A percentile compares a stretch with the other conserved stretches of the same genome.
phyloP scores from a whole-genome alignment of 2,329 filamentous ascomycete genomes.

The Plenodomus lindquistii region DNA sequence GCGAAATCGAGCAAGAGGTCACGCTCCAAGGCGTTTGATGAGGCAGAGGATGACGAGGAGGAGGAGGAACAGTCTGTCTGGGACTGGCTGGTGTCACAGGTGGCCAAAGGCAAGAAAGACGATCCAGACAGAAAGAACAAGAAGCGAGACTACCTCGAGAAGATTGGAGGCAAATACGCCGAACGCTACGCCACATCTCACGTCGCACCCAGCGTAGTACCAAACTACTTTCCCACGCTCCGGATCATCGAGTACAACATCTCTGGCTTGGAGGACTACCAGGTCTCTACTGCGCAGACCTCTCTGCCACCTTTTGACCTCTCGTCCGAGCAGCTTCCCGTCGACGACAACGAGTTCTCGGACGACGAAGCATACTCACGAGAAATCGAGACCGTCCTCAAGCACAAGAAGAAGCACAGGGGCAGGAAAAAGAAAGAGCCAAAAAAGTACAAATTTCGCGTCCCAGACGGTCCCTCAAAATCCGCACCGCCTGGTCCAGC shows the following conservation, averaged over 20 bases:
- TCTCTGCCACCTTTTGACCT: background rate
- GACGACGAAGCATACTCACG: conserved; percentile 42
- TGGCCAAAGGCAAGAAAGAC: conserved; percentile 17
- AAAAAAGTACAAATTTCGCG: conserved; percentile 52
- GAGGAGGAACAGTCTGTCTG: conserved; percentile 15
- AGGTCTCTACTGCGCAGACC: conserved; percentile 10
- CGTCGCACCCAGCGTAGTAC: conserved; percentile 85
- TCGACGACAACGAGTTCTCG: conserved; percentile 9
- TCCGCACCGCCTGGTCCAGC: conserved; percentile 80
- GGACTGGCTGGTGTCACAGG: conserved; percentile 21
- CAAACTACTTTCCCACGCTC: conserved; percentile 87
- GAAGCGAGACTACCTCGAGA: conserved; percentile 63
- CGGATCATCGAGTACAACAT: conserved; percentile 96
- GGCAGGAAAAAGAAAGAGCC: conserved; percentile 49
- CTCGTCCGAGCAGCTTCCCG: conserved; percentile 8
- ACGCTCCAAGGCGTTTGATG: conserved; percentile 10
- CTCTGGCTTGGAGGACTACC: conserved; percentile 66
- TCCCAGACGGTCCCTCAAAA: conserved; percentile 73
- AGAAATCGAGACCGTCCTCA: conserved; percentile 51
- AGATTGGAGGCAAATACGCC: conserved; percentile 78
- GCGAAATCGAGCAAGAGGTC: conserved; percentile 20
- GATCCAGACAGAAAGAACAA: conserved; percentile 35
- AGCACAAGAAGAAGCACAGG: conserved; percentile 51
- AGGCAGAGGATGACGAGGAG: conserved; percentile 21
- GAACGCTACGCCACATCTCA: conserved; percentile 83